Evolutionary conservation across 768 basidiomycete species (phyloP).

Genomic region (Suillus alpinus): DNA sequence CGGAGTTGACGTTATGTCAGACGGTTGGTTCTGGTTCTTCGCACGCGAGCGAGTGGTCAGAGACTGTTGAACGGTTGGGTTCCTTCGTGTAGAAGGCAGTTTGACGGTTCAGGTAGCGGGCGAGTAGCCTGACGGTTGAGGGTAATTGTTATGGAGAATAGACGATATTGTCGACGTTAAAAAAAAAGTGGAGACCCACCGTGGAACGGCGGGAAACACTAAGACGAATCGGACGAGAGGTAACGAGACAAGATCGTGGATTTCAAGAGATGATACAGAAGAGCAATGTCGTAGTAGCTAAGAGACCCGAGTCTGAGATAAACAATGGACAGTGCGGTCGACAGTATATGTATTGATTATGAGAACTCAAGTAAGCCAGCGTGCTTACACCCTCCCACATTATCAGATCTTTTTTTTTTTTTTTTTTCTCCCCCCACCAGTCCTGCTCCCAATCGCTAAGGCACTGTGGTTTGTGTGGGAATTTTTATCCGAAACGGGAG

Average conservation of each 20-base stretch:
- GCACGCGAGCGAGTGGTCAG: neutral
- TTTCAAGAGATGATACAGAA: too few species aligned
- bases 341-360: neutral
- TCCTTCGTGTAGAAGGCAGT: neutral
- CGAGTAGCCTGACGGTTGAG: neutral
- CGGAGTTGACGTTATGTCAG: accelerated
- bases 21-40: neutral
- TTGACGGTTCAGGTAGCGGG: neutral
- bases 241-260: too few species aligned
- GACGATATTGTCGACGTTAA: too few species aligned
- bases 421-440: too few species aligned
- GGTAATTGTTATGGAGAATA: neutral
- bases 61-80: accelerated
- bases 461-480: neutral
- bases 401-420: neutral
- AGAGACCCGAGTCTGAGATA: too few species aligned
- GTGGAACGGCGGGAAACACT: too few species aligned
- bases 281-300: too few species aligned
- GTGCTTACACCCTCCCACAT: neutral
- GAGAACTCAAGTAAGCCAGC: neutral
- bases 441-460: neutral
- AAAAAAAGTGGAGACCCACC: too few species aligned
- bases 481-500: neutral
- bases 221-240: too few species aligned
- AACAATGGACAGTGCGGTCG: too few species aligned